A percentile compares a stretch with the other conserved stretches of the same genome.
Evolutionary conservation across 1,139 yeast genomes (phyloP).

Genomic region (Taphrina wiesneri): DNA sequence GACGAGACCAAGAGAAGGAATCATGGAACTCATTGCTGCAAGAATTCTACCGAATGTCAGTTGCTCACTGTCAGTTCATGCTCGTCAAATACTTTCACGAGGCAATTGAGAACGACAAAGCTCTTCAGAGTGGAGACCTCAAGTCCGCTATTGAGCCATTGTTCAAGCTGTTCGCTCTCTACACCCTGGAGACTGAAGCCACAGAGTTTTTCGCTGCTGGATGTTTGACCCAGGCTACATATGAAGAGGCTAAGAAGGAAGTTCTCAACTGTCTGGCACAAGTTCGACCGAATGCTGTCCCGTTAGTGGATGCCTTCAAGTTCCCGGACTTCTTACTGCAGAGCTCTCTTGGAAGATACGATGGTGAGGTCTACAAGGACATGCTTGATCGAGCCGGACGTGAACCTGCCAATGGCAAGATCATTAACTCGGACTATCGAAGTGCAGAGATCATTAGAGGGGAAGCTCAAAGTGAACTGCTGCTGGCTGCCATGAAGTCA

Average conservation of each 20-base stretch:
- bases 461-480: constrained; percentile 27
- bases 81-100: constrained; percentile 31
- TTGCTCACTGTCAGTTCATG: constrained; percentile 35
- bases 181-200: constrained; percentile 26
- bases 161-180: constrained; percentile 24
- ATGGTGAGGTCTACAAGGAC: constrained; percentile 33
- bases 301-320: constrained; percentile 84
- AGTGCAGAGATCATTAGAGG: constrained; percentile 28
- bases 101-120: constrained; percentile 20
- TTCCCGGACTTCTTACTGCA: constrained; percentile 81
- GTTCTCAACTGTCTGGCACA: constrained; percentile 14
- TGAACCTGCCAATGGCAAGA: constrained; percentile 26
- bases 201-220: constrained; percentile 35
- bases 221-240: constrained; percentile 18
- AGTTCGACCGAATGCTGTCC: constrained; percentile 51
- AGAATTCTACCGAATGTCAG: constrained; percentile 30
- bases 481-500: constrained; percentile 31
- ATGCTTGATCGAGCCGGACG: constrained; percentile 33
- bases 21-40: constrained; percentile 34
- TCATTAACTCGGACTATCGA: constrained; percentile 29
- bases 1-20: constrained; percentile 28
- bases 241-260: constrained; percentile 24
- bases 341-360: constrained; percentile 66
- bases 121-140: constrained; percentile 4
- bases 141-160: constrained; percentile 24